Conservation (phyloP, 495 filamentous ascomycete genomes). For the Thozetella sp. region DNA sequence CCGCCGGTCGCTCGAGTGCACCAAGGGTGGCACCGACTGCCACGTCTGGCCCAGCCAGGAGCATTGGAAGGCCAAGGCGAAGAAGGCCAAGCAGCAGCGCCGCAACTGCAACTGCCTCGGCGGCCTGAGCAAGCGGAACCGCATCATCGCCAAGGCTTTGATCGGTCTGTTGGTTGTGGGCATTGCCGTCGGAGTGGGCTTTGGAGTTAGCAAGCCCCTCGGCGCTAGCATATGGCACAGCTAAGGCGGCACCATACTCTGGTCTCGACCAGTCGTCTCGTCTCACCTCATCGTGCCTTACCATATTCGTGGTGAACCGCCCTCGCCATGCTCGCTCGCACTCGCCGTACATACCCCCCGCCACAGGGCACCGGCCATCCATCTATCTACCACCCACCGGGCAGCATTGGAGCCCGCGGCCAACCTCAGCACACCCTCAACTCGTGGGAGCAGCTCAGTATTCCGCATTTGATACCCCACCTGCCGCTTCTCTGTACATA, state of each 20-base stretch:
- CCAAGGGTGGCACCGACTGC: constrained; percentile 36
- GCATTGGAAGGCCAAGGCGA: constrained; percentile 50
- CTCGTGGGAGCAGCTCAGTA: background rate
- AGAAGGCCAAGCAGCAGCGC: constrained; percentile 44
- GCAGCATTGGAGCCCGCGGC: background rate
- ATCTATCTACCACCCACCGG: background rate
- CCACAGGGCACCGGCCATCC: background rate
- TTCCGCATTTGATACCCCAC: constrained; percentile 2
- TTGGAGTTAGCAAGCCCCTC: constrained; percentile 52
- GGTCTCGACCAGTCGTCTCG: background rate
- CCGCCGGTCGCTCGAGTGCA: constrained; percentile 30
- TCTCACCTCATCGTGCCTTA: background rate
- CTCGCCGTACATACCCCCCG: background rate
- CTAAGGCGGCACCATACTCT: background rate
- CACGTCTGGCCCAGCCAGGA: constrained; percentile 52
- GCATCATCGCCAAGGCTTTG: constrained; percentile 41
- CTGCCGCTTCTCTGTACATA: background rate
- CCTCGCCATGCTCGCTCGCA: background rate
- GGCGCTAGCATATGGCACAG: constrained; percentile 46
- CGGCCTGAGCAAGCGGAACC: constrained; percentile 45
- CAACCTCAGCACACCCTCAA: background rate
- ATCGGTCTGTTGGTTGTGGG: constrained; percentile 44
- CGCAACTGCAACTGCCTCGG: constrained; percentile 43
- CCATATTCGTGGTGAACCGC: too few species aligned
- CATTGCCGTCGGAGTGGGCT: constrained; percentile 45